phyloP scores from a whole-genome alignment of 1,284 basidiomycete genomes.

The Salmacisia buchloeana region DNA sequence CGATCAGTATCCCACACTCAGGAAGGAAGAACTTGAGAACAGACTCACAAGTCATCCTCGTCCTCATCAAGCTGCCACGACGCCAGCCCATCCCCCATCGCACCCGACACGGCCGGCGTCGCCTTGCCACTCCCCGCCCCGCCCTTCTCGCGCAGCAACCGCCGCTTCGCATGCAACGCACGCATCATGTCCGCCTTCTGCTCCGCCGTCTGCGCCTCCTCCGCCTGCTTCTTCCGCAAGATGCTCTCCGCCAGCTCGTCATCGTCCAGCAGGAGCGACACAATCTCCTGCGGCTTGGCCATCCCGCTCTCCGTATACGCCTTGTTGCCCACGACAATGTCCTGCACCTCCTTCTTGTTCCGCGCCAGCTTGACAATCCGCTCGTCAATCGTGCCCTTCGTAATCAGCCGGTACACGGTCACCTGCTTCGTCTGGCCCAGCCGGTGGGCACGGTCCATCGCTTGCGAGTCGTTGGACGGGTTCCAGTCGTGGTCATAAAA shows the following conservation, averaged over 20 bases:
- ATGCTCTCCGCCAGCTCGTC: slow-evolving; percentile 59
- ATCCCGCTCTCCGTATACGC: slow-evolving; percentile 60
- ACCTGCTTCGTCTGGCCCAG: slow-evolving; percentile 98
- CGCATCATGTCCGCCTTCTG: slow-evolving; percentile 47
- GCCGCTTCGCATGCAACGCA: slow-evolving; percentile 42
- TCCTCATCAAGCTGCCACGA: slow-evolving; percentile 49
- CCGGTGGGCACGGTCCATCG: slow-evolving; percentile 99
- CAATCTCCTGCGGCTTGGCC: slow-evolving; percentile 93
- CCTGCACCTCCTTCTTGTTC: slow-evolving; percentile 60
- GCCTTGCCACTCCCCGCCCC: too few species aligned
- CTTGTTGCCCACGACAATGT: slow-evolving; percentile 97
- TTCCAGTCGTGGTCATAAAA: slow-evolving; percentile 99
- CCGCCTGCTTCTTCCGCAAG: slow-evolving; percentile 48
- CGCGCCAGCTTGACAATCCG: slow-evolving; percentile 69
- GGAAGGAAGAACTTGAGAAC: neutral
- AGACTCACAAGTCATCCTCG: slow-evolving; percentile 45
- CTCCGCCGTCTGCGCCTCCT: slow-evolving; percentile 43
- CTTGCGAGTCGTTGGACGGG: slow-evolving; percentile 86
- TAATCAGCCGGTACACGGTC: slow-evolving; percentile 95
- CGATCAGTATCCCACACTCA: neutral
- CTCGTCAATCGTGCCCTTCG: slow-evolving; percentile 95
- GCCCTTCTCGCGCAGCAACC: slow-evolving; percentile 33
- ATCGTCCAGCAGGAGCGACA: slow-evolving; percentile 88
- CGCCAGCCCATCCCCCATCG: slow-evolving; percentile 13
- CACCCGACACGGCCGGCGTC: slow-evolving; percentile 9